Conservation (phyloP, 1,139 yeast genomes). For the Yamadazyma membranifaciens region DNA sequence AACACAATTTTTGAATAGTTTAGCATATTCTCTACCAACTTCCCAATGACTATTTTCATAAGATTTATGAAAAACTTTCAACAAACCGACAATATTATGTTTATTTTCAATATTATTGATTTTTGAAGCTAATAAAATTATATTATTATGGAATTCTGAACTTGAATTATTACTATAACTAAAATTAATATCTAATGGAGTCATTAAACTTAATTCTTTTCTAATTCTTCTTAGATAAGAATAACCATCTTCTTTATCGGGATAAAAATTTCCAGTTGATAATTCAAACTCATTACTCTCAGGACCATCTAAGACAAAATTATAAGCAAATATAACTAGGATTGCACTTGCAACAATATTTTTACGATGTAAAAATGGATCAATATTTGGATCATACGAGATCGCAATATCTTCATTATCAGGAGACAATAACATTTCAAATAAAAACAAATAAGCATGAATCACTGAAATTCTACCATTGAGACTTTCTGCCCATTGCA, state of each 20-base stretch:
- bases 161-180: constrained; percentile 7
- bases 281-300: constrained; percentile 33
- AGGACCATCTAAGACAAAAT: constrained; percentile 53
- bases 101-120: constrained; percentile 17
- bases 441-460: constrained; percentile 57
- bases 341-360: constrained; percentile 54
- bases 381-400: constrained; percentile 46
- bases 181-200: constrained; percentile 8
- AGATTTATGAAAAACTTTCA: constrained; percentile 39
- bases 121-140: constrained; percentile 15
- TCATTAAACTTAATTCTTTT: constrained; percentile 28
- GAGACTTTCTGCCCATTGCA: constrained; percentile 39
- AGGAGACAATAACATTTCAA: constrained; percentile 56
- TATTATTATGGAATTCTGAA: constrained; percentile 15
- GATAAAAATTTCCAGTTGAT: constrained; percentile 15
- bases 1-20: constrained; percentile 49
- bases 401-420: constrained; percentile 29
- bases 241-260: constrained; percentile 34
- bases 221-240: constrained; percentile 36
- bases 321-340: constrained; percentile 59
- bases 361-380: constrained; percentile 55
- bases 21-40: constrained; percentile 52
- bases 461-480: constrained; percentile 40
- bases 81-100: constrained; percentile 45
- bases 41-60: constrained; percentile 50